A percentile compares a stretch with the other conserved stretches of the same genome.
phyloP scores from a whole-genome alignment of 2,329 filamentous ascomycete genomes.

The Westerdykella aurantiaca region DNA sequence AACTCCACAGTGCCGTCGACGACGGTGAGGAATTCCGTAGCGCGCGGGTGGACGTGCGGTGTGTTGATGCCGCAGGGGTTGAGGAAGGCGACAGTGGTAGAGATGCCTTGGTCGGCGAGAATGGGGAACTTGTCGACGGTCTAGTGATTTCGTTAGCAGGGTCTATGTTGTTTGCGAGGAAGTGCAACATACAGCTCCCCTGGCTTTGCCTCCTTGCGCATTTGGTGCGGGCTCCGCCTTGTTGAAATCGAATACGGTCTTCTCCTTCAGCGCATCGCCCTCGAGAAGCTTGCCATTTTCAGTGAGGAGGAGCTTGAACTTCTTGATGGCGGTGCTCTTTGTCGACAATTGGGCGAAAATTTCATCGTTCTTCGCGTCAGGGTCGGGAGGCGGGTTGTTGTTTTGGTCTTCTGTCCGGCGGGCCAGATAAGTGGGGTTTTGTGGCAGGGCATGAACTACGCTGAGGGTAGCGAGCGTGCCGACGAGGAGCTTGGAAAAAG shows the following conservation, averaged over 20 bases:
- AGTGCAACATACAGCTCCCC: conserved; percentile 12
- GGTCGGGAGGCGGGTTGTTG: conserved; percentile 5
- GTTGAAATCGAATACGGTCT: conserved; percentile 60
- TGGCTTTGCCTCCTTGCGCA: conserved; percentile 49
- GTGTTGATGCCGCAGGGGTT: conserved; percentile 45
- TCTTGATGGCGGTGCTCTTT: conserved; percentile 34
- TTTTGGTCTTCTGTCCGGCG: conserved; percentile 1
- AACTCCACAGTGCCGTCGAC: conserved; percentile 40
- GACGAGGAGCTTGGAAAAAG: conserved; percentile 24
- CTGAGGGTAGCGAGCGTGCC: conserved; percentile 26
- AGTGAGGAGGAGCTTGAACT: conserved; percentile 35
- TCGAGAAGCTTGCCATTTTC: conserved; percentile 26
- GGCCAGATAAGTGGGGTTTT: conserved; percentile 5
- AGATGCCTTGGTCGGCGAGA: conserved; percentile 36
- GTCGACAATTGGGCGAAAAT: conserved; percentile 28
- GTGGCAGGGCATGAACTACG: conserved; percentile 29
- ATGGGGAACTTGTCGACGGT: conserved; percentile 39
- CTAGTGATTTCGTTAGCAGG: conserved; percentile 9
- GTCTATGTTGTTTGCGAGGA: not conserved
- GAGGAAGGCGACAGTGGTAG: conserved; percentile 37
- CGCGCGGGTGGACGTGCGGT: conserved; percentile 46
- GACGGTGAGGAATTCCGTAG: conserved; percentile 45
- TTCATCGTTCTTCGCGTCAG: conserved; percentile 12
- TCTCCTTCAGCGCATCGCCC: conserved; percentile 23
- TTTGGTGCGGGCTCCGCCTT: conserved; percentile 38